phyloP scores from a whole-genome alignment of 2,329 filamentous ascomycete species.

The Blumeriella jaapii region DNA sequence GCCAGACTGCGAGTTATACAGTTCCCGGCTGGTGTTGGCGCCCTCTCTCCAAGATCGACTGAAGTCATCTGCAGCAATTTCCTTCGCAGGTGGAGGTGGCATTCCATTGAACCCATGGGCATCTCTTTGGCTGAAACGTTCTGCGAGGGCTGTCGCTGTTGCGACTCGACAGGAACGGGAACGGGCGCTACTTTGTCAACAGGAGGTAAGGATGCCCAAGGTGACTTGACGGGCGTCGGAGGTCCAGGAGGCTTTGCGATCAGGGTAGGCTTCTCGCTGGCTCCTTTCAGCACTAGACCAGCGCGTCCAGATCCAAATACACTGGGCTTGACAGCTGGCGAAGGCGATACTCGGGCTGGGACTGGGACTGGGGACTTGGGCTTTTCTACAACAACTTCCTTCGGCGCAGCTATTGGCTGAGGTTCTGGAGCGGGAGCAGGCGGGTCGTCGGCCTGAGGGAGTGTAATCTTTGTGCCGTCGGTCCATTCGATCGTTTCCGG shows the following conservation, averaged over 20 bases:
- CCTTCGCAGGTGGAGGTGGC: conserved; percentile 50
- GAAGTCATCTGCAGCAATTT: conserved; percentile 91
- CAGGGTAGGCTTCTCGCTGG: conserved; percentile 58
- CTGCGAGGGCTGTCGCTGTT: conserved; percentile 31
- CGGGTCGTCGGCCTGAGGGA: conserved; percentile 50
- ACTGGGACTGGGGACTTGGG: conserved; percentile 25
- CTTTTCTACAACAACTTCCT: conserved; percentile 19
- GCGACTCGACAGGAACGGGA: conserved; percentile 43
- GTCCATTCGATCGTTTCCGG: conserved; percentile 81
- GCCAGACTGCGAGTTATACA: conserved; percentile 92
- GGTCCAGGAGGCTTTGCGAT: conserved; percentile 59
- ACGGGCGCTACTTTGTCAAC: conserved; percentile 70
- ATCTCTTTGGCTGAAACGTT: conserved; percentile 44
- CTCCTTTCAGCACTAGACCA: conserved; percentile 54
- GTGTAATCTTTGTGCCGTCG: conserved; percentile 72
- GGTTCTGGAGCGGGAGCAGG: conserved; percentile 21
- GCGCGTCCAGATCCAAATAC: conserved; percentile 33
- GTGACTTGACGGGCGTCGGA: conserved; percentile 69
- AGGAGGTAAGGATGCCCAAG: conserved; percentile 80
- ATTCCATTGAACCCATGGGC: conserved; percentile 42
- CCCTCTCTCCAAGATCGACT: conserved; percentile 75
- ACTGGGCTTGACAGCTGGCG: conserved; percentile 23
- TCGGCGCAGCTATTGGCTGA: conserved; percentile 16
- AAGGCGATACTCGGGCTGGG: conserved; percentile 21
- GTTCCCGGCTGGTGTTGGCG: conserved; percentile 54